These are phyloP conservation scores for Wickerhamiella domercqiae DNA, from an alignment of 805 yeast genomes.

Conservation along the genomic window DNA sequence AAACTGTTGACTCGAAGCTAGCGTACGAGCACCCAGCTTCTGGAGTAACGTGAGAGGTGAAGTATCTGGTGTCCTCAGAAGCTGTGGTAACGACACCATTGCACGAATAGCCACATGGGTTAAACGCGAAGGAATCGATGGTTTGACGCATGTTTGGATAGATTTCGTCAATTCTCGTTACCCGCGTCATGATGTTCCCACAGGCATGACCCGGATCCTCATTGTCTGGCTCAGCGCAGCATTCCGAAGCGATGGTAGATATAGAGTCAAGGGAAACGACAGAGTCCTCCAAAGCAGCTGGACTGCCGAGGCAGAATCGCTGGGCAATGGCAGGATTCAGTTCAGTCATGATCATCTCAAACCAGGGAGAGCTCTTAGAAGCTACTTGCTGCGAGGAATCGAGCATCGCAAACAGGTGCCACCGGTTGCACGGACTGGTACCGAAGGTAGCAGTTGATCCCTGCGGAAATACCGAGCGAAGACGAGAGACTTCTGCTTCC, in stretches of 20 bases:
- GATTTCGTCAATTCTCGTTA: conserved; percentile 47
- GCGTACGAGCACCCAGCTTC: conserved; percentile 93
- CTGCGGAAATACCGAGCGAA: conserved; percentile 47
- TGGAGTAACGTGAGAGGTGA: conserved; percentile 88
- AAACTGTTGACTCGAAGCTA: conserved; percentile 80
- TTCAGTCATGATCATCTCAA: conserved; percentile 81
- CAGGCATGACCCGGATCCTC: conserved; percentile 66
- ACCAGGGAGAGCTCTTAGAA: conserved; percentile 7
- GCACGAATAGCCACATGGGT: conserved; percentile 92
- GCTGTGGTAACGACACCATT: conserved; percentile 42
- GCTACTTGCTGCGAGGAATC: not conserved
- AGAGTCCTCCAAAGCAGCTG: conserved; percentile 18
- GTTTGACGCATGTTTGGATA: conserved; percentile 27
- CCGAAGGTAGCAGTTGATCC: conserved; percentile 70
- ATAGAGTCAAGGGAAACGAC: conserved; percentile 15
- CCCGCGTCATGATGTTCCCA: conserved; percentile 54
- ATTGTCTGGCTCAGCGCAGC: conserved; percentile 31
- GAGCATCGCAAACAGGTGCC: conserved; percentile 48
- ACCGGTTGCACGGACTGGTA: conserved; percentile 63
- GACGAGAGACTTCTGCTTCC: conserved; percentile 59
- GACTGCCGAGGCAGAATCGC: conserved; percentile 38
- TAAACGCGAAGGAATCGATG: conserved; percentile 76
- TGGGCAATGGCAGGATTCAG: conserved; percentile 41
- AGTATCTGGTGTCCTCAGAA: conserved; percentile 39
- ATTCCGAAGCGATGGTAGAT: conserved; percentile 20